Percentiles rank a stretch among this genome's conserved stretches.
Conservation (phyloP, 2,329 filamentous ascomycete genomes). For the Hypomyces perniciosus region DNA sequence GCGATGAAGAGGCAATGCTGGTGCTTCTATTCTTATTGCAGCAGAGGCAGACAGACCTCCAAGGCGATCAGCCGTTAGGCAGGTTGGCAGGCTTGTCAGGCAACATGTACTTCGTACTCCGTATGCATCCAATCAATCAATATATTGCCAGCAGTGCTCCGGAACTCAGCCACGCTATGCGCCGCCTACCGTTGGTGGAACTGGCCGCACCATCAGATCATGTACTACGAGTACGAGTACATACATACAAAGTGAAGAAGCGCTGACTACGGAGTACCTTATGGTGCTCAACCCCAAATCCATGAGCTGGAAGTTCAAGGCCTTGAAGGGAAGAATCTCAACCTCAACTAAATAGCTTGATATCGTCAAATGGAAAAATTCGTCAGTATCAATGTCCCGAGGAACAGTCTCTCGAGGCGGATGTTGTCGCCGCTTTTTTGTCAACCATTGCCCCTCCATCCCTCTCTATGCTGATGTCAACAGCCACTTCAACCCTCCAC, state of each 20-base stretch:
- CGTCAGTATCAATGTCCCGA: no score
- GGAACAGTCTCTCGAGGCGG: no score
- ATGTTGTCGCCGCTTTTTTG: constrained; percentile 2
- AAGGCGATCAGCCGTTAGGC: neutral
- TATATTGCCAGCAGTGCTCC: neutral
- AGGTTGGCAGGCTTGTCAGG: neutral
- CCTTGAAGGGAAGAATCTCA: no score
- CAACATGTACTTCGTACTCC: neutral
- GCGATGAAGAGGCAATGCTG: no score
- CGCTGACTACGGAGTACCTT: no score
- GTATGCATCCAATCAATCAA: constrained; percentile 3
- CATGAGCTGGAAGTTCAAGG: no score
- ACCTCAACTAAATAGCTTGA: neutral
- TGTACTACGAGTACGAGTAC: no score
- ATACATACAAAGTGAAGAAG: no score
- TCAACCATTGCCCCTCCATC: constrained; percentile 13
- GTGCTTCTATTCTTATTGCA: no score
- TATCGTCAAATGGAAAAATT: neutral
- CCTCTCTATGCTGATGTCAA: neutral
- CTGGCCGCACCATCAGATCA: neutral
- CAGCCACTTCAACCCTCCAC: constrained; percentile 1
- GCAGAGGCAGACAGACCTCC: no score
- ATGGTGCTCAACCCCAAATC: no score
- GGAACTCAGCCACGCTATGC: constrained; percentile 8
- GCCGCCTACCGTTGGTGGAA: constrained; percentile 10